These are phyloP conservation scores for Cryphonectria parasitica DNA, from an alignment of 2,329 filamentous ascomycete species.

Conservation along the genomic window DNA sequence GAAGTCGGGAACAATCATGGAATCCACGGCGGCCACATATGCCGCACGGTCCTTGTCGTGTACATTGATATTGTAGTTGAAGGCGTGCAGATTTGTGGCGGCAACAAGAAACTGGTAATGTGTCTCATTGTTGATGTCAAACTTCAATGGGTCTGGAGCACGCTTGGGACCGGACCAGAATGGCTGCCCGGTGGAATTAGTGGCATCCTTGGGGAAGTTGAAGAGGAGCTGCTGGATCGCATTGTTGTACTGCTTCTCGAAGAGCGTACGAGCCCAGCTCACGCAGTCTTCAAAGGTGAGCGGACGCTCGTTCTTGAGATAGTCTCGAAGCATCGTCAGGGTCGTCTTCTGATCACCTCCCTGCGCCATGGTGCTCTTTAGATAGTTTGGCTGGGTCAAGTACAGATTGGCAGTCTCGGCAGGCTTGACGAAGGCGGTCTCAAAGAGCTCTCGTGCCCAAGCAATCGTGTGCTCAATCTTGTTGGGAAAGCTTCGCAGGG, in stretches of 20 bases:
- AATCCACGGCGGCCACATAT: conserved; percentile 80
- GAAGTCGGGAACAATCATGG: conserved; percentile 96
- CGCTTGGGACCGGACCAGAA: conserved; percentile 99
- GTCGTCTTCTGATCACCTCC: conserved; percentile 95
- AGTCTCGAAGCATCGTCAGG: conserved; percentile 86
- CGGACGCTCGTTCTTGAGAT: conserved; percentile 88
- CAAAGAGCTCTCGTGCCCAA: conserved; percentile 95
- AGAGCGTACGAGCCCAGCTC: conserved; percentile 89
- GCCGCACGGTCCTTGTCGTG: conserved; percentile 71
- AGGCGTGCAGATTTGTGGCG: conserved; percentile 90
- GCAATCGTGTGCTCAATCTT: conserved; percentile 98
- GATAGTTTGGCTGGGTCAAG: conserved; percentile 86
- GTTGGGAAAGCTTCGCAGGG: conserved; percentile 95
- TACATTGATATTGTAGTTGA: conserved; percentile 97
- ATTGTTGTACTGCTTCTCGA: conserved; percentile 97
- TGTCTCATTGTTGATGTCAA: conserved; percentile 80
- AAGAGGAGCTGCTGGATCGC: conserved; percentile 92
- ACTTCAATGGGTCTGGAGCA: conserved; percentile 88
- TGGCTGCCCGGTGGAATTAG: conserved; percentile 81
- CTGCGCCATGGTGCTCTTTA: conserved; percentile 85
- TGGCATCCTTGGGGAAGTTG: conserved; percentile 96
- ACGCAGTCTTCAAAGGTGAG: conserved; percentile 95
- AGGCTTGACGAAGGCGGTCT: conserved; percentile 89
- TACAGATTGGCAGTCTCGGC: conserved; percentile 95
- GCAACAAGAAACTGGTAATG: conserved; percentile 89